Conservation (phyloP, 768 basidiomycete species). For the Porpolomopsis calyptriformis region DNA sequence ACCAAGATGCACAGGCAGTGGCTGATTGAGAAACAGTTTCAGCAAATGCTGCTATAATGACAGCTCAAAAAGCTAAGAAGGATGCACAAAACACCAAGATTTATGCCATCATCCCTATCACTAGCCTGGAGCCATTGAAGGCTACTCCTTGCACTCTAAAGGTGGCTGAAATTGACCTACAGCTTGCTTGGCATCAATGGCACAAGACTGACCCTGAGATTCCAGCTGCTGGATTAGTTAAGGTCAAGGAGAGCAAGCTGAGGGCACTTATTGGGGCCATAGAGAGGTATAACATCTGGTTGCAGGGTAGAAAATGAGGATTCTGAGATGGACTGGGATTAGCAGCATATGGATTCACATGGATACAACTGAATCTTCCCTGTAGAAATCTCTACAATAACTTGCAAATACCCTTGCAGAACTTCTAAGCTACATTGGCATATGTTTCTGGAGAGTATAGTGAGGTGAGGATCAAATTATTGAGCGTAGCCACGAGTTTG, state of each 20-base stretch:
- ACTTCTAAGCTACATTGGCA: neutral
- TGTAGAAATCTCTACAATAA: neutral
- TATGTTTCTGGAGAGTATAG: conserved; percentile 15
- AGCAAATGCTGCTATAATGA: neutral
- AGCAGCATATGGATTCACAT: neutral
- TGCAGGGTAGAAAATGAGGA: too few relatives aligned
- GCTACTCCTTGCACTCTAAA: too few relatives aligned
- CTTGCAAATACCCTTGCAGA: neutral
- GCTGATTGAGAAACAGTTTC: neutral
- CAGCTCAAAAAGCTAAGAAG: neutral
- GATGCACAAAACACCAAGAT: neutral
- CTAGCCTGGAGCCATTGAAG: neutral
- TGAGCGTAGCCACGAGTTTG: conserved; percentile 3
- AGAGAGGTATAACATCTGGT: too few relatives aligned
- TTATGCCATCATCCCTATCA: neutral
- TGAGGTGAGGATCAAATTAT: neutral
- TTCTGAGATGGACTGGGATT: too few relatives aligned
- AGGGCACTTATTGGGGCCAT: neutral
- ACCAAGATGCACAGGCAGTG: too few relatives aligned
- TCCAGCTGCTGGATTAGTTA: neutral
- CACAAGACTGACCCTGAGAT: neutral
- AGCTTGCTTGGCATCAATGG: neutral
- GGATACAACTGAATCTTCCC: neutral
- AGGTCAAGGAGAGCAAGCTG: neutral
- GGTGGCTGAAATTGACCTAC: neutral